A percentile compares a stretch with the other conserved stretches of the same genome.
Conservation (phyloP, 768 basidiomycete species). For the Filobasidium floriforme region DNA sequence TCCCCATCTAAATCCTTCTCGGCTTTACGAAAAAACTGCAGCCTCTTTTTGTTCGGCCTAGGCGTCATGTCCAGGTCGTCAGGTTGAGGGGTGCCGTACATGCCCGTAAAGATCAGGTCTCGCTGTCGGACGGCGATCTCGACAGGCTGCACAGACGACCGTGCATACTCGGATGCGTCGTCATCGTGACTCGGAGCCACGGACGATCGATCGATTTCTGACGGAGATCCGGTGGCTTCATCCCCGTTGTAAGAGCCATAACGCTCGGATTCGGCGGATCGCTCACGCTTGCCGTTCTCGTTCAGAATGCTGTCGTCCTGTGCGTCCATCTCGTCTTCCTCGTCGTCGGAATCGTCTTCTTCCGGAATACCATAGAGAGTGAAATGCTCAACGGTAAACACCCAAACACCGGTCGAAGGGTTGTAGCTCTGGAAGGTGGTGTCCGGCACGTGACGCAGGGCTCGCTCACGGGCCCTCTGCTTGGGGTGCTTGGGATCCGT, state of each 20-base stretch:
- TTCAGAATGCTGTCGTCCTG: constrained; percentile 25
- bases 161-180: not conserved
- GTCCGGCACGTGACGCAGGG: constrained; percentile 73
- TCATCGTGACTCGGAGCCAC: constrained; percentile 9
- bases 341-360: constrained; percentile 34
- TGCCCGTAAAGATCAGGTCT: constrained; percentile 8
- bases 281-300: constrained; percentile 6
- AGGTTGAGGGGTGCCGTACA: constrained; percentile 1
- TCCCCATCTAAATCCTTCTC: constrained; percentile 31
- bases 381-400: constrained; percentile 90
- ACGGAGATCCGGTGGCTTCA: constrained; percentile 7
- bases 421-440: constrained; percentile 80
- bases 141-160: not conserved
- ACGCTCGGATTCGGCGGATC: not conserved
- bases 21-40: constrained; percentile 43
- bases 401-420: constrained; percentile 76
- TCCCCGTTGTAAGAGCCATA: not conserved
- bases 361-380: constrained; percentile 41
- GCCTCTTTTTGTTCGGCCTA: not conserved
- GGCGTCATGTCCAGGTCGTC: constrained; percentile 2
- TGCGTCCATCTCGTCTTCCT: constrained; percentile 30
- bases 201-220: constrained; percentile 14
- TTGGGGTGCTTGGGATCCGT: constrained; percentile 71
- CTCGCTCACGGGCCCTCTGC: constrained; percentile 63
- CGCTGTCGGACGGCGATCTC: constrained; percentile 17